Conservation (phyloP, 768 basidiomycete species). For the Naganishia kalamii region DNA sequence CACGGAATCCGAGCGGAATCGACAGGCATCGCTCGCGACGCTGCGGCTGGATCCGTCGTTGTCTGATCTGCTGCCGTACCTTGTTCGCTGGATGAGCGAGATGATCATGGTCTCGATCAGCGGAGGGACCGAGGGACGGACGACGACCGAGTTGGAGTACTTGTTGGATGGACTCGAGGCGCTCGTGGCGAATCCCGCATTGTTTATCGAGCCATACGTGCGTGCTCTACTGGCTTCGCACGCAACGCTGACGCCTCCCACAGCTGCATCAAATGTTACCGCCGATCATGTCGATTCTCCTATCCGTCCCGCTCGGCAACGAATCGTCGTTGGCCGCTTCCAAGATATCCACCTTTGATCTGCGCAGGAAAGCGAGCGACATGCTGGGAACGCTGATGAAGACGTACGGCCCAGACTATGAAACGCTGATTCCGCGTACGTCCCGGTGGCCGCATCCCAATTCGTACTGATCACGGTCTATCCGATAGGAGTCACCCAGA, state of each 20-base stretch:
- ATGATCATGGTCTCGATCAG: slow-evolving; percentile 46
- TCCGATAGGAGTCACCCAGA: slow-evolving; percentile 49
- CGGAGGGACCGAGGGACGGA: slow-evolving; percentile 28
- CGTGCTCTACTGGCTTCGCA: slow-evolving; percentile 40
- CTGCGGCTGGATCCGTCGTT: slow-evolving; percentile 82
- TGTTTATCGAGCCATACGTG: slow-evolving; percentile 96
- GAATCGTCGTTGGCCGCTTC: neutral
- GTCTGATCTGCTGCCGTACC: slow-evolving; percentile 82
- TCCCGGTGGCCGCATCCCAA: neutral
- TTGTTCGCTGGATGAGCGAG: slow-evolving; percentile 91
- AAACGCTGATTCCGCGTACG: slow-evolving; percentile 44
- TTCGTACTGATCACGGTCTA: neutral
- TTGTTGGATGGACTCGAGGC: slow-evolving; percentile 78
- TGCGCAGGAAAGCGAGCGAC: slow-evolving; percentile 75
- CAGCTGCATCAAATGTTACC: slow-evolving; percentile 95
- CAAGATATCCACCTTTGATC: slow-evolving; percentile 44
- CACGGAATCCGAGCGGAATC: slow-evolving; percentile 33
- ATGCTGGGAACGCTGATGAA: slow-evolving; percentile 64
- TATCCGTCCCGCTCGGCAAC: slow-evolving; percentile 65
- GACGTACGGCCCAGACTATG: slow-evolving; percentile 38
- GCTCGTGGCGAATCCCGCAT: slow-evolving; percentile 72
- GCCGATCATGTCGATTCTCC: slow-evolving; percentile 79
- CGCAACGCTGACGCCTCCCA: neutral
- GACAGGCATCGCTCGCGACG: slow-evolving; percentile 83
- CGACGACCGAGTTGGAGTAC: slow-evolving; percentile 71